Evolutionary conservation across 768 basidiomycete species (phyloP).

Genomic region (Flagelloscypha sp.): DNA sequence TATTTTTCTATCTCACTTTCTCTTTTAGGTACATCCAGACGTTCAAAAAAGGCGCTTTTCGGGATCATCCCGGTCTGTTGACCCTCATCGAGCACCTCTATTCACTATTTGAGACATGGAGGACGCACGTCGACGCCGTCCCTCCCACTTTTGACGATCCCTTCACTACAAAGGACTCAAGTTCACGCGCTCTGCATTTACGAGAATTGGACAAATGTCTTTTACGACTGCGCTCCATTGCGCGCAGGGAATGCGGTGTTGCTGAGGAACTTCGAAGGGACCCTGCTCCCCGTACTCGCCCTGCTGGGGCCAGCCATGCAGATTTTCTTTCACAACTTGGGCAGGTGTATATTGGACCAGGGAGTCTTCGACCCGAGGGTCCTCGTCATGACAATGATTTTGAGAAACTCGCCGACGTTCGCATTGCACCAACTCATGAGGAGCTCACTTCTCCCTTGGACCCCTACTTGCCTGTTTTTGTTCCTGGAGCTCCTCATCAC

Average conservation of each 20-base stretch:
- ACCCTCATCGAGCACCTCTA: conserved; percentile 33
- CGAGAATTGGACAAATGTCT: conserved; percentile 20
- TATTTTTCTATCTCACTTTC: background rate
- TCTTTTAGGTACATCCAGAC: conserved; percentile 41
- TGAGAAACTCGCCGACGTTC: conserved; percentile 45
- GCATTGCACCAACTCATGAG: conserved; percentile 61
- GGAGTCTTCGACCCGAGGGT: conserved; percentile 36
- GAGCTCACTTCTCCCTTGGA: conserved; percentile 44
- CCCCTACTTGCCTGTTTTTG: conserved; percentile 57
- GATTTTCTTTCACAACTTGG: conserved; percentile 30
- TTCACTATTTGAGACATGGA: conserved; percentile 43
- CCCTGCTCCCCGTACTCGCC: background rate
- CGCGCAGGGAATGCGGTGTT: conserved; percentile 39
- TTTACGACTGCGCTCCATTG: conserved; percentile 33
- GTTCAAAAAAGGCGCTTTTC: conserved; percentile 49
- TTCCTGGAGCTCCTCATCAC: conserved; percentile 56
- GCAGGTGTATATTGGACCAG: conserved; percentile 48
- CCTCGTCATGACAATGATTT: conserved; percentile 66
- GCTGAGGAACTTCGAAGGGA: conserved; percentile 12
- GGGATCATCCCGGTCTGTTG: conserved; percentile 35
- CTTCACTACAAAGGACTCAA: conserved; percentile 20
- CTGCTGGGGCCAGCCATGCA: conserved; percentile 5
- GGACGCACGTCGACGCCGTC: conserved; percentile 23
- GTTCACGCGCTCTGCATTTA: conserved; percentile 30
- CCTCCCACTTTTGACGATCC: conserved; percentile 40